Percentiles rank a stretch among this genome's conserved stretches.
These are phyloP conservation scores for Neurospora sp. DNA, from an alignment of 495 filamentous ascomycete genomes.

Conservation along the genomic window DNA sequence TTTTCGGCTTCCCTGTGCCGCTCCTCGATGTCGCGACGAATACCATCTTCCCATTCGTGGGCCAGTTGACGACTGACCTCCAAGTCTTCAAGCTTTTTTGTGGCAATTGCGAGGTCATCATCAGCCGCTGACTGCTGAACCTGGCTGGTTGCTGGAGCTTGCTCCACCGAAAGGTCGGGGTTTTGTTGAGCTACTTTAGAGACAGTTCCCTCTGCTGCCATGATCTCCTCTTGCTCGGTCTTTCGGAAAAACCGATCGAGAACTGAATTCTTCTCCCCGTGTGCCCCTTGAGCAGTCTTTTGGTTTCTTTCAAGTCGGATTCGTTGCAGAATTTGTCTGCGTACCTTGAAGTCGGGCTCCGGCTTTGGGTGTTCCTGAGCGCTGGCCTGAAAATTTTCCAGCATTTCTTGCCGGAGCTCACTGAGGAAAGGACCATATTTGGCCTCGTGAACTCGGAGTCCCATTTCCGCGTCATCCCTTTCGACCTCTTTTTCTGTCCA, in stretches of 20 bases:
- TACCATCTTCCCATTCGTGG: slow-evolving; percentile 3
- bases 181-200: neutral
- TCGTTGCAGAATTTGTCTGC: neutral
- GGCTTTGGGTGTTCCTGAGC: neutral
- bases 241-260: neutral
- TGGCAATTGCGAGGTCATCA: slow-evolving; percentile 7
- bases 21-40: slow-evolving; percentile 3
- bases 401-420: slow-evolving; percentile 6
- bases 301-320: neutral
- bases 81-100: slow-evolving; percentile 8
- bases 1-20: neutral
- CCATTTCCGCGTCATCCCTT: slow-evolving; percentile 14
- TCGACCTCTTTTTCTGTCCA: slow-evolving; percentile 1
- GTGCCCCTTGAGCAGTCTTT: neutral
- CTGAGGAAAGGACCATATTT: slow-evolving; percentile 11
- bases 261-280: neutral
- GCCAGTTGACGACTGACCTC: slow-evolving; percentile 11
- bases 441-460: slow-evolving; percentile 2
- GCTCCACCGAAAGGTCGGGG: neutral
- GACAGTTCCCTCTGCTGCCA: neutral
- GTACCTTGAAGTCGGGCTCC: neutral
- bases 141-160: neutral
- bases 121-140: neutral
- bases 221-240: neutral
- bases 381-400: neutral